Percentiles rank a stretch among this genome's conserved stretches.
These are phyloP conservation scores for Penicillium sp. DNA, from an alignment of 2,329 filamentous ascomycete genomes.

Conservation along the genomic window DNA sequence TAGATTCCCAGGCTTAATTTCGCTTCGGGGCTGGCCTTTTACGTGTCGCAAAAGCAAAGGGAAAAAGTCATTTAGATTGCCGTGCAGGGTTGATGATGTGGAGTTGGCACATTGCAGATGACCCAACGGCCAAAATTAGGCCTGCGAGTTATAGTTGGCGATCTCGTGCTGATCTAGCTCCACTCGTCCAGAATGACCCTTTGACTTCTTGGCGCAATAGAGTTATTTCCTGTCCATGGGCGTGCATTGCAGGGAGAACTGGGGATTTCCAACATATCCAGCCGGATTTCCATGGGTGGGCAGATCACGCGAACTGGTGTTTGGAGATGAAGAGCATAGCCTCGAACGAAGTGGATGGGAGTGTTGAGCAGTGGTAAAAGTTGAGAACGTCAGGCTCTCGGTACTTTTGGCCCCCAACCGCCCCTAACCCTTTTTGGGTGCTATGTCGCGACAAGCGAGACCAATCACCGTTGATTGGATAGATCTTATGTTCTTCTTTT, in stretches of 20 bases:
- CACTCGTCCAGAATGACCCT: slow-evolving; percentile 16
- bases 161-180: slow-evolving; percentile 11
- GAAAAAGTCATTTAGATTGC: neutral
- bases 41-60: neutral
- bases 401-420: slow-evolving; percentile 18
- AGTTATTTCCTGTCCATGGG: slow-evolving; percentile 20
- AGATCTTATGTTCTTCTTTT: slow-evolving; percentile 3
- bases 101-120: neutral
- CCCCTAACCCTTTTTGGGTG: slow-evolving; percentile 15
- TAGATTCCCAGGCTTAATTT: neutral
- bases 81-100: neutral
- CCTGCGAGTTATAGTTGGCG: neutral
- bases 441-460: slow-evolving; percentile 29
- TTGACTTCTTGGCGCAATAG: slow-evolving; percentile 12
- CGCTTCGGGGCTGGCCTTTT: neutral
- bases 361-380: too few species aligned
- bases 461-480: slow-evolving; percentile 3
- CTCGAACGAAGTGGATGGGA: too few species aligned
- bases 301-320: neutral
- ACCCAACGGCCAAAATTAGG: neutral
- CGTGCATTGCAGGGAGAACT: slow-evolving; percentile 12
- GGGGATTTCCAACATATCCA: neutral
- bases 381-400: neutral
- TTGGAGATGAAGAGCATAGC: too few species aligned
- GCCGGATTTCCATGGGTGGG: neutral